Conservation (phyloP, 176 grass and related monocot genomes). For the Musa schizocarpa region DNA sequence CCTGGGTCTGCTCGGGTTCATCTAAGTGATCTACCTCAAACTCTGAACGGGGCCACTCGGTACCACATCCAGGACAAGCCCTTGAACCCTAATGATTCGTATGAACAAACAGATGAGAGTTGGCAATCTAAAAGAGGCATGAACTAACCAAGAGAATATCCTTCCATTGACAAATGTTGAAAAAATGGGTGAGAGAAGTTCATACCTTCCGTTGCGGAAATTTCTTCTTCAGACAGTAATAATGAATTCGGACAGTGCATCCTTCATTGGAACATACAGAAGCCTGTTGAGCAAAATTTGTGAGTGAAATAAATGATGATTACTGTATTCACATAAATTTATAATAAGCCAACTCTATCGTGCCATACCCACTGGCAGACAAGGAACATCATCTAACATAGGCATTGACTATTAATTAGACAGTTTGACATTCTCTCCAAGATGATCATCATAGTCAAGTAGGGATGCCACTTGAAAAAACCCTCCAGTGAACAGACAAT, state of each 20-base stretch:
- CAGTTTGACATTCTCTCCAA: no score
- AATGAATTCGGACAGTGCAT: conserved; percentile 72
- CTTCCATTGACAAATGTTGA: background rate
- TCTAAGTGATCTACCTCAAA: conserved; percentile 21
- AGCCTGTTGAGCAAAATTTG: conserved; percentile 37
- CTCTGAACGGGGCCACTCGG: conserved; percentile 49
- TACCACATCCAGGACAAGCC: conserved; percentile 57
- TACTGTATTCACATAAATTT: no score
- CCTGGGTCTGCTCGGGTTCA: conserved; percentile 20
- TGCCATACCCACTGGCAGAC: background rate
- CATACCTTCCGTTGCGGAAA: conserved; percentile 48
- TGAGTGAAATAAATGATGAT: no score
- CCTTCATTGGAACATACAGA: conserved; percentile 51
- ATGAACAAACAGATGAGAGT: background rate
- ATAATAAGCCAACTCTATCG: background rate
- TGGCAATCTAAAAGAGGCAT: background rate
- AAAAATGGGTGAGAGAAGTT: background rate
- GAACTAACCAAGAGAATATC: background rate
- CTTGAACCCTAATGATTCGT: conserved; percentile 36
- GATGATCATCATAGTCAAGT: no score
- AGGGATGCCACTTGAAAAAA: no score
- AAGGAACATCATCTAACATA: no score
- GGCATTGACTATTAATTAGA: no score
- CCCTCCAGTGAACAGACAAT: no score
- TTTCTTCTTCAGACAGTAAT: conserved; percentile 87